Conservation (phyloP, 768 basidiomycete species). For the Hebeloma cylindrosporum region DNA sequence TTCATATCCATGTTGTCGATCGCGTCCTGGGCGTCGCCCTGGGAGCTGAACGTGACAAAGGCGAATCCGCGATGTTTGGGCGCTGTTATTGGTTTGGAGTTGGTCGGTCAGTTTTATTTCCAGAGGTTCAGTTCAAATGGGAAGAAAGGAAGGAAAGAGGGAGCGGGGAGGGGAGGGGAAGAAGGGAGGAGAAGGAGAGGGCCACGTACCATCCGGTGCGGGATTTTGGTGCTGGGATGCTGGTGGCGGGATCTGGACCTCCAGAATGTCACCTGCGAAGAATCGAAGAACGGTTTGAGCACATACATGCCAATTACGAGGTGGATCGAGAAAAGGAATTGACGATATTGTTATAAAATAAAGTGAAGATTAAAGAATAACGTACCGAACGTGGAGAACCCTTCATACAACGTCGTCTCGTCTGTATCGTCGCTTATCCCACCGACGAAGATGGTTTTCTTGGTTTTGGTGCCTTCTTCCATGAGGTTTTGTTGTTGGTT, state of each 20-base stretch:
- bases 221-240: constrained; percentile 61
- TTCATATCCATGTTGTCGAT: constrained; percentile 99
- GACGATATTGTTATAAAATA: too few species aligned
- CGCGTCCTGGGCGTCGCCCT: constrained; percentile 89
- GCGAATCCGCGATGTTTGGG: constrained; percentile 91
- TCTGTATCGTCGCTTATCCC: constrained; percentile 84
- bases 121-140: constrained; percentile 2
- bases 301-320: too few species aligned
- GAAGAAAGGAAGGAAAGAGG: constrained; percentile 5
- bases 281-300: neutral
- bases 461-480: constrained; percentile 84
- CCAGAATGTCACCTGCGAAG: constrained; percentile 83
- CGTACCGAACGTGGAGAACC: constrained; percentile 87
- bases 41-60: constrained; percentile 81
- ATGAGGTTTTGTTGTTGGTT: constrained; percentile 40
- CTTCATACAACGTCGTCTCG: constrained; percentile 71
- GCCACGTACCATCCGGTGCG: constrained; percentile 39
- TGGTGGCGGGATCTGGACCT: constrained; percentile 85
- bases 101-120: neutral
- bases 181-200: neutral
- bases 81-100: constrained; percentile 39
- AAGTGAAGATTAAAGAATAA: too few species aligned
- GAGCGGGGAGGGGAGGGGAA: neutral
- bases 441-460: constrained; percentile 84
- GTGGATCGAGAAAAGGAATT: too few species aligned